These are phyloP conservation scores for Exophiala aquamarina DNA, from an alignment of 2,329 filamentous ascomycete genomes.

Conservation along the genomic window DNA sequence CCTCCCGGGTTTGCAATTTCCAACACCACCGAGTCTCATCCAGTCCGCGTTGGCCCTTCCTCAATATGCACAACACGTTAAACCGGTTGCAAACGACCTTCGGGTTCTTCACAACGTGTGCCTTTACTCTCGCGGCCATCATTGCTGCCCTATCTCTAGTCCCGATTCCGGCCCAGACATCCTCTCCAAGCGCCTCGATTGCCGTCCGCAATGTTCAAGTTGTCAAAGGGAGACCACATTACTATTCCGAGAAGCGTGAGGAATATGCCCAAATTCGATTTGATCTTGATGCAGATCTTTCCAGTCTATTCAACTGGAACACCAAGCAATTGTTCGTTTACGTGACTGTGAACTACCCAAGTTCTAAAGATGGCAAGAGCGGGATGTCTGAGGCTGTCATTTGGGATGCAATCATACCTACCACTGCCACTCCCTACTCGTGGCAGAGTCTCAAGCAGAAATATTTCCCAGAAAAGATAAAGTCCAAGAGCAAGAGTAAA, in stretches of 20 bases:
- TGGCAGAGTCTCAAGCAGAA: conserved; percentile 38
- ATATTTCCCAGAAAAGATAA: conserved; percentile 34
- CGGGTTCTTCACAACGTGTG: conserved; percentile 95
- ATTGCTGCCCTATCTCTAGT: conserved; percentile 70
- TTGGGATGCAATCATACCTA: conserved; percentile 93
- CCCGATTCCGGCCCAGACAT: conserved; percentile 59
- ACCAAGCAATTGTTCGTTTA: conserved; percentile 98
- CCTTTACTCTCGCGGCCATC: conserved; percentile 74
- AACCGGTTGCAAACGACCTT: conserved; percentile 90
- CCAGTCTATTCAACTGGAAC: conserved; percentile 96
- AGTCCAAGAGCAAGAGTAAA: conserved; percentile 25
- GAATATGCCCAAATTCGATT: conserved; percentile 96
- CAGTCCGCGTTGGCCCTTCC: background rate
- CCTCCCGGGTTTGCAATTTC: too few relatives aligned
- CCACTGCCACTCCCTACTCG: conserved; percentile 48
- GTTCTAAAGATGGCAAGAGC: conserved; percentile 30
- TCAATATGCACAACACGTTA: conserved; percentile 80
- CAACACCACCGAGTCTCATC: too few relatives aligned
- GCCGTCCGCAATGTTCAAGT: conserved; percentile 78
- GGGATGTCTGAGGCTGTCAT: conserved; percentile 72
- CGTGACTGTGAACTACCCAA: conserved; percentile 72
- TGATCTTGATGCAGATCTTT: conserved; percentile 87
- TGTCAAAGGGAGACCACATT: conserved; percentile 88
- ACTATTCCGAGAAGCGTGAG: conserved; percentile 88
- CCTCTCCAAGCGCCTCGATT: conserved; percentile 61